Conservation (phyloP, 2,329 filamentous ascomycete species). For the Fusarium odoratissimum region DNA sequence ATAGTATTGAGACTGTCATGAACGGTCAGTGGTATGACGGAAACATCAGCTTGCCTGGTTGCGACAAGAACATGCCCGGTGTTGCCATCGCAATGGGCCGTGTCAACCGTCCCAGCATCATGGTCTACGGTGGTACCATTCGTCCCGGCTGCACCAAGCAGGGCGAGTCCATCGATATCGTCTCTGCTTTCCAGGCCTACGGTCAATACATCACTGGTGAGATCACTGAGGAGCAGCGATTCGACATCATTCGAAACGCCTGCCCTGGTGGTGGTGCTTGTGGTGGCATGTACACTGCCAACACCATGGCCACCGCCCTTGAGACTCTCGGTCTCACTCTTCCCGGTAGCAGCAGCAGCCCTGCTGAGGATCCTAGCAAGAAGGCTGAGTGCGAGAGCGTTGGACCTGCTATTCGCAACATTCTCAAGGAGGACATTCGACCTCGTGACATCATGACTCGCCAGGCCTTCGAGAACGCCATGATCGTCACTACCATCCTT, state of each 20-base stretch:
- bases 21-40: conserved; percentile 98
- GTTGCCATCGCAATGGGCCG: conserved; percentile 94
- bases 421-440: conserved; percentile 80
- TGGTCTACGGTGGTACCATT: conserved; percentile 98
- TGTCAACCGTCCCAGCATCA: conserved; percentile 92
- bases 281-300: conserved; percentile 92
- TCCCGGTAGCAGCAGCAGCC: conserved; percentile 84
- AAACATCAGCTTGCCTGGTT: conserved; percentile 95
- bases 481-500: conserved; percentile 84
- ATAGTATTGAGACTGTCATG: conserved; percentile 99
- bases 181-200: conserved; percentile 98
- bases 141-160: conserved; percentile 85
- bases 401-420: conserved; percentile 78
- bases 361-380: conserved; percentile 79
- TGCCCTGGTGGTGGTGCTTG: conserved; percentile 77
- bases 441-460: conserved; percentile 84
- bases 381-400: conserved; percentile 77
- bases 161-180: conserved; percentile 87
- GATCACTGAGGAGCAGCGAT: conserved; percentile 90
- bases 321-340: conserved; percentile 91
- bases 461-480: conserved; percentile 85
- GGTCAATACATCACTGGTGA: conserved; percentile 93
- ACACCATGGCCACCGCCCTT: conserved; percentile 92
- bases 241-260: conserved; percentile 93
- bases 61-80: conserved; percentile 99